Conservation (phyloP, 164 flowering plant species). For the Macadamia integrifolia region DNA sequence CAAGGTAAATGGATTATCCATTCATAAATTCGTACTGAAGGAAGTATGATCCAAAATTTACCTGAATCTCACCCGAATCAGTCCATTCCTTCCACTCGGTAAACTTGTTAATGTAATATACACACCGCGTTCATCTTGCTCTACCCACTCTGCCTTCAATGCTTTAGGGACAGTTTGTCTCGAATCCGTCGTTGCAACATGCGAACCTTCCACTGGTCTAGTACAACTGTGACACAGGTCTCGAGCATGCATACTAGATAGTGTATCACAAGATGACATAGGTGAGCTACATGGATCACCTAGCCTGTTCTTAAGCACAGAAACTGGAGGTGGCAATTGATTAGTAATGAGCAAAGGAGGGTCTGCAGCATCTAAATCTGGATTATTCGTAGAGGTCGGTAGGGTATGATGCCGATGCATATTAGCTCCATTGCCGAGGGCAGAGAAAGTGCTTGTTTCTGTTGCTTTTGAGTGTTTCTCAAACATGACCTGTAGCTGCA, state of each 20-base stretch:
- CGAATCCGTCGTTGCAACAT: constrained; percentile 9
- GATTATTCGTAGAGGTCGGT: constrained; percentile 13
- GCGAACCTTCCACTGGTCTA: constrained; percentile 22
- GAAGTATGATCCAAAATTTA: constrained; percentile 18
- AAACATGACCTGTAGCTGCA: constrained; percentile 46
- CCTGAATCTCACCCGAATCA: constrained; percentile 80
- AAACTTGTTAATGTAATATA: constrained; percentile 47
- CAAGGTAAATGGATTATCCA: too few species aligned
- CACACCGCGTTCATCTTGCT: constrained; percentile 72
- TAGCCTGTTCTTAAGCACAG: constrained; percentile 18
- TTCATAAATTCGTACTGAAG: not conserved
- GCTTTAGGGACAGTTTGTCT: constrained; percentile 18
- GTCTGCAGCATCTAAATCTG: constrained; percentile 6
- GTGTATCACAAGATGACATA: constrained; percentile 16
- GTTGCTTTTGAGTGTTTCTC: constrained; percentile 26
- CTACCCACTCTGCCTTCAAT: constrained; percentile 48
- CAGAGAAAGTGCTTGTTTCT: constrained; percentile 15
- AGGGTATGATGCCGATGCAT: constrained; percentile 15
- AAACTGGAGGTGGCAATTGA: constrained; percentile 13
- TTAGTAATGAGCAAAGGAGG: constrained; percentile 4
- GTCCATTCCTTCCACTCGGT: constrained; percentile 51
- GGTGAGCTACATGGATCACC: constrained; percentile 29
- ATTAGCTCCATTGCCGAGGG: constrained; percentile 13
- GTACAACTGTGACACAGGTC: constrained; percentile 5
- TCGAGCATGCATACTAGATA: constrained; percentile 16